Base-by-base conservation (phyloP, 2,329 filamentous ascomycete genomes). In the Diaporthe eres region DNA sequence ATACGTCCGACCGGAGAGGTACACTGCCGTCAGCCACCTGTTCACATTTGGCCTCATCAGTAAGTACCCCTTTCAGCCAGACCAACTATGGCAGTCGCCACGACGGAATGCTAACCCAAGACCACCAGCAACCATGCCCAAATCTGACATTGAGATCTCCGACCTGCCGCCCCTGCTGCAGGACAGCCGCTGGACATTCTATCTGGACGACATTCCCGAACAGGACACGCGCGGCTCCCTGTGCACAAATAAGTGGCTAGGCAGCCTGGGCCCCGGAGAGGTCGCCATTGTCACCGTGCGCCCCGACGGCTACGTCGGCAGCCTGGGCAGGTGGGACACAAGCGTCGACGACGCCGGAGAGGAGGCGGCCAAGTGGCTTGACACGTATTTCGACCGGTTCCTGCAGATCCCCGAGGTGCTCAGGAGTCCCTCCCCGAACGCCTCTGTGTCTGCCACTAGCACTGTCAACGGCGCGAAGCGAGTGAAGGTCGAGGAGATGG, bases 231-330 rank as follows among this genome's bases (percentile, higher is more conserved):
- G 87, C 34, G 86, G 87, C 53, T 80, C 84, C 51, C 82, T 87
- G 44, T 93, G 91, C 82, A 93, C 90, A 13, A 88, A 92, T 79
- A 94, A 94, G 82, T 95, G 93, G 93, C 85, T 94, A 9, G 92
- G 91, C 55, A 88, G 86, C 61, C 84, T 94, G 4, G 85, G 84
- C 0, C 85, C 86, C 0, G 85, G 87, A 13, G 89, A 93, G 78
- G 88, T 93, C 8, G 91, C 90, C 6, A 88, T 95, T 55, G 86
- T 93, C 55, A 92, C 93, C 79, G 91, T 95, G 2, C 88, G 93
- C 7, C 93, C 93, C 0, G 93, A 95, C 82, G 93, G 93, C 15
- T 95, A 95, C 81, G 90, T 95, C 6, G 93, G 93, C 1, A 91
- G 88, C n/a, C 83, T 94, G 34, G 85, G 88, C 60, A 84, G 87